Evolutionary conservation across 306 rosid genomes (phyloP).

Genomic region (Quillaja saponaria): DNA sequence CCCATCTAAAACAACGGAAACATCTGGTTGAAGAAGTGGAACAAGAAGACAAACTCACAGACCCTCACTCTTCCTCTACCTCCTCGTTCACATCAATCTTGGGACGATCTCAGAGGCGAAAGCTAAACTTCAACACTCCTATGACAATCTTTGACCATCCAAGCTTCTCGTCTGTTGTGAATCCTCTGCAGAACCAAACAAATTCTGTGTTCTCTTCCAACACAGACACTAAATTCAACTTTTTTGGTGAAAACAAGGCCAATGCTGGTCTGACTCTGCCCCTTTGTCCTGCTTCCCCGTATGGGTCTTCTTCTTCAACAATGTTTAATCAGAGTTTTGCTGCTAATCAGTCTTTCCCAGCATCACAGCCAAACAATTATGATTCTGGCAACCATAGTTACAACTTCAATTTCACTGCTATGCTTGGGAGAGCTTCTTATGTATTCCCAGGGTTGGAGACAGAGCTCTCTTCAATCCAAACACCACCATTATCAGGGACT

Average conservation of each 20-base stretch:
- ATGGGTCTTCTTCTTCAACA: slow-evolving; percentile 40
- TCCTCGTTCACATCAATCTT: slow-evolving; percentile 41
- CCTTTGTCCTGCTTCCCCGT: slow-evolving; percentile 44
- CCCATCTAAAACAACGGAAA: slow-evolving; percentile 27
- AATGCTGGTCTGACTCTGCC: slow-evolving; percentile 36
- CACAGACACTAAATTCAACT: slow-evolving; percentile 33
- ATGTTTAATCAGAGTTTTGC: slow-evolving; percentile 36
- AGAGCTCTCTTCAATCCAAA: slow-evolving; percentile 66
- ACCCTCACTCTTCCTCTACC: slow-evolving; percentile 20
- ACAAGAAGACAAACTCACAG: neutral
- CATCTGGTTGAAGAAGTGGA: neutral
- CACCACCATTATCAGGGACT: slow-evolving; percentile 36
- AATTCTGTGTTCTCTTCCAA: slow-evolving; percentile 28
- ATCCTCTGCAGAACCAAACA: slow-evolving; percentile 16
- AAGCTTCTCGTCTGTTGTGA: slow-evolving; percentile 20
- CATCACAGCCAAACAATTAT: slow-evolving; percentile 27
- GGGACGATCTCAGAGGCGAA: slow-evolving; percentile 36
- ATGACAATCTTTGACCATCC: slow-evolving; percentile 27
- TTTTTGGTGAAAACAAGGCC: slow-evolving; percentile 29
- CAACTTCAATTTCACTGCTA: slow-evolving; percentile 29
- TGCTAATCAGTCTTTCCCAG: slow-evolving; percentile 4
- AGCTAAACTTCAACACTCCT: slow-evolving; percentile 16
- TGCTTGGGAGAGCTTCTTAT: slow-evolving; percentile 27
- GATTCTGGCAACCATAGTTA: slow-evolving; percentile 26
- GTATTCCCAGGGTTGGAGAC: slow-evolving; percentile 18